Evolutionary conservation across 192 early-diverging fungal species (phyloP), one percentile per base, ranked within the genome.

Genomic region (Entomortierella beljakovae): DNA sequence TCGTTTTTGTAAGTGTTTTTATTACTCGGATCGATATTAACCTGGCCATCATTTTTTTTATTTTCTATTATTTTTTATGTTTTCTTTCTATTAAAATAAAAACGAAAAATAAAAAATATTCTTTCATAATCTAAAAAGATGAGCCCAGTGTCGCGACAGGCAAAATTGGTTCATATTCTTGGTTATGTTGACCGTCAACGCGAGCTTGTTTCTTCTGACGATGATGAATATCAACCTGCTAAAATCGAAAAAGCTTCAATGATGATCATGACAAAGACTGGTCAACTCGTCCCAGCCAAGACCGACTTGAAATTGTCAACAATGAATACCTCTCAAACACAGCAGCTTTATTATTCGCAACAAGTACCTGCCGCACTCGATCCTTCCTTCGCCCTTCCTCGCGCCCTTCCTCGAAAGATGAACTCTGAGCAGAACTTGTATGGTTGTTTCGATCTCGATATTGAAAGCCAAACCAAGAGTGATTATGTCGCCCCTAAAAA

Each of bases 101-200:
- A 16, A 26, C 28, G 4, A 15, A 34, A 32, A 48, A 55, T 28
- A 55, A 55, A 43, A 52, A 26, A 55, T 55, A 10, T 29, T 55
- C 37, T 60, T 25, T 26, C 20, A 43, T 26, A 7, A 11, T 43
- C 43, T 25, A 20, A 8, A 66, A 50, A 63, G 51, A 35, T 70
- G 75, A 79, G 61, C 68, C 75, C 75, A 31, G 48, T 62, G 2
- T 79, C 75, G 23, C 43, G 75, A 33, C 61, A 79, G 33, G 75
- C 75, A 29, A 79, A 79, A 25, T 35, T 79, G 55, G 63, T 43
- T 48, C 67, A 79, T 33, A 63, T 79, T 57, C 46, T 79, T 6
- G 62, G 62, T 40, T 79, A 70, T 20, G 61, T 79, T 31, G 75
- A 69, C 42, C 37, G 58, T 16, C 75, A 79, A 22, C 67, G 75